Conservation (phyloP, 257 asterid genomes). For the Thymus quinquecostatus region DNA sequence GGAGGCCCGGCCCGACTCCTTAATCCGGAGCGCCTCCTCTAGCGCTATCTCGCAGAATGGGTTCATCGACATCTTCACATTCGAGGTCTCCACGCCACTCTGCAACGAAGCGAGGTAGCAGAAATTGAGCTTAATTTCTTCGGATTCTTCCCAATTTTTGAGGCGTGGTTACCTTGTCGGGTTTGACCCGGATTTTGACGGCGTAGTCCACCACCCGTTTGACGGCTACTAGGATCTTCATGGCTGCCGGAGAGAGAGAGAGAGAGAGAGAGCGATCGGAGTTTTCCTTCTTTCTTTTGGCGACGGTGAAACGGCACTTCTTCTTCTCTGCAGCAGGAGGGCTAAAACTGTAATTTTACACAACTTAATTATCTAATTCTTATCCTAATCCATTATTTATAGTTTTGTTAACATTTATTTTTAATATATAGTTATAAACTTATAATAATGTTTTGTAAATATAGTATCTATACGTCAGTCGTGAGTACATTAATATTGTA, state of each 20-base stretch:
- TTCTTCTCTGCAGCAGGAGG: neutral
- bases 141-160: neutral
- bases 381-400: no score
- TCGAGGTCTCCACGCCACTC: slow-evolving; percentile 89
- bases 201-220: slow-evolving; percentile 94
- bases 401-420: no score
- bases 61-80: slow-evolving; percentile 98
- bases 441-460: no score
- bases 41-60: slow-evolving; percentile 96
- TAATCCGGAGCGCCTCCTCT: slow-evolving; percentile 88
- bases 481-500: no score
- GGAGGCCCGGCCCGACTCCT: slow-evolving; percentile 84
- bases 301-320: neutral
- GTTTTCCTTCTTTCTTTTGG: slow-evolving; percentile 3
- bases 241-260: slow-evolving; percentile 32
- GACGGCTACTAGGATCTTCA: slow-evolving; percentile 91
- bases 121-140: neutral
- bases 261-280: neutral
- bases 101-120: slow-evolving; percentile 22
- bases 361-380: neutral
- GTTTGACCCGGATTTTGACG: slow-evolving; percentile 91
- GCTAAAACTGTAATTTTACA: neutral
- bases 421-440: no score
- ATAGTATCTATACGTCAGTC: no score
- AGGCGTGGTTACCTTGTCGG: slow-evolving; percentile 66